phyloP scores from a whole-genome alignment of 805 yeast genomes.

The Suhomyces sp. region DNA sequence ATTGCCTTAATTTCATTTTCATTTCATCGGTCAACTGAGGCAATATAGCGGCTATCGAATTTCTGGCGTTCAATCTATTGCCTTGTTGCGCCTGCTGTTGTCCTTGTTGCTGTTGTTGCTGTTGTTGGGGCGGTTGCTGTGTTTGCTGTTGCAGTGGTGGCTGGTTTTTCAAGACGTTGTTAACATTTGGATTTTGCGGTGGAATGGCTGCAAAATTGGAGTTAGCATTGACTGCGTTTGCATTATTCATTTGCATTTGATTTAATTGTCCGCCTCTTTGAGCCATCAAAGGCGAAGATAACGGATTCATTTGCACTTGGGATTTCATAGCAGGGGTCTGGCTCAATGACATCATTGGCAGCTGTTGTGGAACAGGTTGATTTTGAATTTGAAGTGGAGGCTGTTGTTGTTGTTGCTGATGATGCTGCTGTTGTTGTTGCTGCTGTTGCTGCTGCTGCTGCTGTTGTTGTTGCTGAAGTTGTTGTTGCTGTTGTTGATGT shows the following conservation, averaged over 20 bases:
- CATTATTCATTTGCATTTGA: conserved; percentile 8
- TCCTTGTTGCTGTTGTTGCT: neutral
- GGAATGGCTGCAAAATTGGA: conserved; percentile 2
- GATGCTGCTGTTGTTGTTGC: conserved; percentile 4
- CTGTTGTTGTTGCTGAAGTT: neutral
- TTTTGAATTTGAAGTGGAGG: conserved; percentile 4
- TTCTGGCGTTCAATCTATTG: conserved; percentile 3
- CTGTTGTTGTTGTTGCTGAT: conserved; percentile 2
- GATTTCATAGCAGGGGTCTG: conserved; percentile 15
- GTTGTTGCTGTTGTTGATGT: conserved; percentile 3
- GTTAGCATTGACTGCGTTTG: conserved; percentile 2
- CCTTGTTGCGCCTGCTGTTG: neutral
- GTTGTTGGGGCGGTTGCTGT: conserved; percentile 2
- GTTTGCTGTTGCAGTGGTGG: neutral
- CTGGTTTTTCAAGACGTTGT: conserved; percentile 15
- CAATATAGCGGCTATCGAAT: conserved; percentile 16
- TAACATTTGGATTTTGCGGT: neutral
- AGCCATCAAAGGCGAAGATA: conserved; percentile 20
- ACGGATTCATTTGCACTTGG: conserved; percentile 14
- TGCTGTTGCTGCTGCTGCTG: conserved; percentile 17
- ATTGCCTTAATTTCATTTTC: conserved; percentile 57
- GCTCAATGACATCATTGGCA: conserved; percentile 16
- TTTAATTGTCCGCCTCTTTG: conserved; percentile 12
- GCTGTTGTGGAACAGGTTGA: conserved; percentile 14
- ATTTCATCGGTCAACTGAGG: conserved; percentile 57